Base-by-base conservation (phyloP, 2,329 filamentous ascomycete genomes). In the Cercospora zeina region DNA sequence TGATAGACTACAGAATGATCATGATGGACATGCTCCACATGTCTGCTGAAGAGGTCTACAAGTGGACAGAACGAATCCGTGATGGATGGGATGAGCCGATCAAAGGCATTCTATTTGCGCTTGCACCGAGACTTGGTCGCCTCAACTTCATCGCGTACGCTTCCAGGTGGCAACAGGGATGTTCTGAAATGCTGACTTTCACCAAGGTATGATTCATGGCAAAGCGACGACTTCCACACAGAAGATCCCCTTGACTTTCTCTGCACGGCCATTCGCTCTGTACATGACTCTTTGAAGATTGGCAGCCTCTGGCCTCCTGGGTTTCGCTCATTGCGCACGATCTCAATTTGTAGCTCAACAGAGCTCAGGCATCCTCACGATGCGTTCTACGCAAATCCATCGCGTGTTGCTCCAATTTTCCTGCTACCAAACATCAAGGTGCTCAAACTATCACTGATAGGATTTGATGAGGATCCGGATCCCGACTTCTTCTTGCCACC, bases 81-180 rank as follows among this genome's bases (percentile, higher is more conserved):
- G 54, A 62, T 11, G 65, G 65, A 1, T 61, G 51, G 49, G 65
- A 67, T 55, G 65, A 67, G 51, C 59, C 63, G 1, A 56, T 67
- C 21, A 67, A 67, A 36, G 60, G 54, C 45, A 54, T 67, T 58
- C 54, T 67, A 5, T 63, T 65, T 30, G 62, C 62, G 2, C 47
- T 65, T 11, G 50, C 58, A 14, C 63, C 62, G 4, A 39, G 33
- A 13, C 39, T 67, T 4, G 58, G 63, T 50, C 33, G 65, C 21
- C 57, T 65, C n/a, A 67, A 65, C 37, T 63, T 67, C 42, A 64
- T 64, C 11, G 34, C 58, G 50, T 54, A 54, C 13, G 45, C 60
- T 8, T 53, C 10, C 6, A 14, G 27, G 11, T 27, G 11, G 24
- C 9, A 19, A 8, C 1, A 11, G n/a, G 6, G 14, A 6, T 10